Conservation (phyloP, 2,329 filamentous ascomycete genomes). For the Pseudocercospora macadamiae region DNA sequence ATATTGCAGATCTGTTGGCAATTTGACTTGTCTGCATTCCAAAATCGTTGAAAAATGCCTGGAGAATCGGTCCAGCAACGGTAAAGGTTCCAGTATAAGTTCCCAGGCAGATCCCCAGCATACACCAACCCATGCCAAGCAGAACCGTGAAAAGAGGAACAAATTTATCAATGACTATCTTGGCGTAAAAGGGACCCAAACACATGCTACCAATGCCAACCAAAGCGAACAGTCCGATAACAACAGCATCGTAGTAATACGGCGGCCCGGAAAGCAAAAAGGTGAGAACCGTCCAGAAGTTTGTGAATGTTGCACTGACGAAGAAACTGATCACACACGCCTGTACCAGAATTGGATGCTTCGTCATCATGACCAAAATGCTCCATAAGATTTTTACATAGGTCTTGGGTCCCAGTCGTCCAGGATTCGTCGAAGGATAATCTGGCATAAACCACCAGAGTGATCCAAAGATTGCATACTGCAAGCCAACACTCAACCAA, state of each 20-base stretch:
- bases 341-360: constrained; percentile 71
- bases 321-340: constrained; percentile 69
- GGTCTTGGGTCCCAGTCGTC: constrained; percentile 52
- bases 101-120: constrained; percentile 67
- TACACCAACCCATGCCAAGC: constrained; percentile 60
- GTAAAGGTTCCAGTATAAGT: constrained; percentile 68
- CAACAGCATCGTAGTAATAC: constrained; percentile 67
- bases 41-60: constrained; percentile 71
- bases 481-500: constrained; percentile 73
- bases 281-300: constrained; percentile 75
- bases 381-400: constrained; percentile 68
- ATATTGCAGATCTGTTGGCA: constrained; percentile 72
- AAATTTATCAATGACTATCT: constrained; percentile 70
- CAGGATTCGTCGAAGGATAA: constrained; percentile 73
- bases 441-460: constrained; percentile 78
- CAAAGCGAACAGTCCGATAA: constrained; percentile 77
- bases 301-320: constrained; percentile 64
- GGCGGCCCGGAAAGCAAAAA: constrained; percentile 74
- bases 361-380: constrained; percentile 65
- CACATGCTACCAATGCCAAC: constrained; percentile 73
- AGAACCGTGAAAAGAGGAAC: constrained; percentile 70
- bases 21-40: constrained; percentile 75
- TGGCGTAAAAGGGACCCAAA: constrained; percentile 69
- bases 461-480: constrained; percentile 66
- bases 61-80: constrained; percentile 71